Percentiles rank a stretch among this genome's conserved stretches.
phyloP scores from a whole-genome alignment of 169 alveolate genomes.

The Plasmodium gonderi region DNA sequence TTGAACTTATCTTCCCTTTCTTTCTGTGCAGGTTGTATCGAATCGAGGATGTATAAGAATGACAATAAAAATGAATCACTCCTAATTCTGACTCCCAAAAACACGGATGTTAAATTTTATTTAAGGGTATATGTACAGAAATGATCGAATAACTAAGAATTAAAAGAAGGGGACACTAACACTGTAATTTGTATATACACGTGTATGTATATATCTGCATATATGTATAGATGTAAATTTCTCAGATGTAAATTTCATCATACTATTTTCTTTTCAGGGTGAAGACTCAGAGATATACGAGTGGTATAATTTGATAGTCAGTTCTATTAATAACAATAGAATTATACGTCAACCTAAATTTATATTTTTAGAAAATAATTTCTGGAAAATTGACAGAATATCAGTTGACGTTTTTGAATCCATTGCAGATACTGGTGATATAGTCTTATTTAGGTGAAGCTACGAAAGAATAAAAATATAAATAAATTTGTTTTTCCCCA shows the following conservation, averaged over 20 bases:
- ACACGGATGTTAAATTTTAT: constrained; percentile 26
- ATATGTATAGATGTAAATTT: too few species aligned
- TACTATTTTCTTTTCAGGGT: constrained; percentile 9
- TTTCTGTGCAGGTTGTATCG: constrained; percentile 7
- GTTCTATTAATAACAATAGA: constrained; percentile 4
- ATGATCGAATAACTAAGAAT: neutral
- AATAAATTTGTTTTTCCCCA: neutral
- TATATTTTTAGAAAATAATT: constrained; percentile 67
- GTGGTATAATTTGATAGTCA: constrained; percentile 28
- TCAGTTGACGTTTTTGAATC: constrained; percentile 76
- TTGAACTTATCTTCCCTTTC: neutral
- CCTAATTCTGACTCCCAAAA: constrained; percentile 20
- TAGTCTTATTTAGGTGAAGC: constrained; percentile 80
- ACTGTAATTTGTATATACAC: neutral
- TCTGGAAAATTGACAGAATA: constrained; percentile 80
- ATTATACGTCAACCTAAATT: constrained; percentile 36
- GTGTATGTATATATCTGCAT: neutral
- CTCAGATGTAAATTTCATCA: neutral
- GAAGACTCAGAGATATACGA: constrained; percentile 38
- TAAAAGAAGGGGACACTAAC: neutral
- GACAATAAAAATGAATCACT: constrained; percentile 9
- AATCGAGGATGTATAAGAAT: constrained; percentile 22
- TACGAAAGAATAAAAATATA: neutral
- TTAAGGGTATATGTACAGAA: constrained; percentile 26
- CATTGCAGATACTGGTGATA: constrained; percentile 86